A percentile compares a stretch with the other conserved stretches of the same genome.
These are phyloP conservation scores for Oxytropis ochrocephala DNA, from an alignment of 306 rosid species.

Conservation along the genomic window DNA sequence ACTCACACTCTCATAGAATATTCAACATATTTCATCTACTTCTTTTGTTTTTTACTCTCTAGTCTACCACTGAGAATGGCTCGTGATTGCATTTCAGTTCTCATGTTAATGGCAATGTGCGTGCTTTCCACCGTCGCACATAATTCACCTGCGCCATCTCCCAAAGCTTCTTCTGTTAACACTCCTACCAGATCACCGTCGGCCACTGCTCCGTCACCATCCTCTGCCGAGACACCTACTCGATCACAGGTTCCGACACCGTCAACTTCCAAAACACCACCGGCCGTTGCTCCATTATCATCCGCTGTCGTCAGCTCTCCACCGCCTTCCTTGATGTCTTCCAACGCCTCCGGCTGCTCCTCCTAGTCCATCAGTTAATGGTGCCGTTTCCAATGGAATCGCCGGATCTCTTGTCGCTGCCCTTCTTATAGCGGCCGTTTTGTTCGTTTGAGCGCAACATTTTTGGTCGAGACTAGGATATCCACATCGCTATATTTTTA, in stretches of 20 bases:
- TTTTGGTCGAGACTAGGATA: not conserved
- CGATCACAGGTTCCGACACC: not conserved
- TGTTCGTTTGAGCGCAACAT: slow-evolving; percentile 23
- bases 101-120: slow-evolving; percentile 1
- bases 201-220: no score
- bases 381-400: slow-evolving; percentile 2
- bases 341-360: slow-evolving; percentile 27
- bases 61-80: slow-evolving; percentile 7
- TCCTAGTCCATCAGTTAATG: slow-evolving; percentile 17
- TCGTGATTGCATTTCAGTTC: not conserved
- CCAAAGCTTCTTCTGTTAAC: not conserved
- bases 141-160: slow-evolving; percentile 27
- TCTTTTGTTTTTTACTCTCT: not conserved
- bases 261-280: not conserved
- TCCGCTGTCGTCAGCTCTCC: not conserved
- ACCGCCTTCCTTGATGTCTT: not conserved
- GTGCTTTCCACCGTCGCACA: slow-evolving; percentile 19
- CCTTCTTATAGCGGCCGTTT: slow-evolving; percentile 23
- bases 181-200: no score
- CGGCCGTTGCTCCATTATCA: not conserved
- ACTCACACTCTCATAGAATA: no score
- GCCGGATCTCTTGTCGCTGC: slow-evolving; percentile 27
- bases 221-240: not conserved
- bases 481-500: no score
- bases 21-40: no score